Base-by-base conservation (phyloP, 768 basidiomycete genomes). In the Tricholoma hemisulphureum region DNA sequence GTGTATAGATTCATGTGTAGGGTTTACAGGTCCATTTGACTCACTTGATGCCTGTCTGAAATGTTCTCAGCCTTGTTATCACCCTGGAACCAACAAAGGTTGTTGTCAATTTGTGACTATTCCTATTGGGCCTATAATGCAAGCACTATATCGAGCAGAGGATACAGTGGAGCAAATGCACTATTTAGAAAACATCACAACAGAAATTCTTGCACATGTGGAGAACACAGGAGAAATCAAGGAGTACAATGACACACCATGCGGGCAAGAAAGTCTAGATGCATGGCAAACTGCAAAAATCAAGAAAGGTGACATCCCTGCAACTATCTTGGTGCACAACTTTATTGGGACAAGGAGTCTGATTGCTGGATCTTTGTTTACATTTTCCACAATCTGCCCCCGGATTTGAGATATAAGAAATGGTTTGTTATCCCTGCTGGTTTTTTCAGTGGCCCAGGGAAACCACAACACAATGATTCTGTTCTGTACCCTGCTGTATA, bases 221-320 rank as follows among this genome's bases (percentile, higher is more conserved):
- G 13, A 50, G 5, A 16, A 50, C n/a, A n/a, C n/a, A n/a, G n/a
- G 4, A 59, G 75, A 51, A 75, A 6, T 77, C 66, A 6, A 73
- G 77, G 1, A 59, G 81, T 6, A 45, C 64, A 4, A 32, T 71
- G 0, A 59, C 81, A 6, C 39, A 61, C 0, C 49, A 69, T n/a
- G 73, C 82, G 57, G 82, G 80, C 78, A 81, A 79, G 45, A 57
- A 63, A 0, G 67, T 77, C 6, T 64, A 64, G 0, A 51, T 41
- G 59, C 59, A 0, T 60, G 59, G 55, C 6, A 10, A 29, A 28
- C 32, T 0, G n/a, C 10, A 13, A 35, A 16, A 26, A 41, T 61
- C 37, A 57, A 54, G 18, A 61, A 56, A 21, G 57, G 67, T 9
- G 66, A 75, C 45, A 62, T 62, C 0, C 29, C 53, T 75, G 0